Conservation (phyloP, 106 monocot species). For the Amphibolis antarctica region DNA sequence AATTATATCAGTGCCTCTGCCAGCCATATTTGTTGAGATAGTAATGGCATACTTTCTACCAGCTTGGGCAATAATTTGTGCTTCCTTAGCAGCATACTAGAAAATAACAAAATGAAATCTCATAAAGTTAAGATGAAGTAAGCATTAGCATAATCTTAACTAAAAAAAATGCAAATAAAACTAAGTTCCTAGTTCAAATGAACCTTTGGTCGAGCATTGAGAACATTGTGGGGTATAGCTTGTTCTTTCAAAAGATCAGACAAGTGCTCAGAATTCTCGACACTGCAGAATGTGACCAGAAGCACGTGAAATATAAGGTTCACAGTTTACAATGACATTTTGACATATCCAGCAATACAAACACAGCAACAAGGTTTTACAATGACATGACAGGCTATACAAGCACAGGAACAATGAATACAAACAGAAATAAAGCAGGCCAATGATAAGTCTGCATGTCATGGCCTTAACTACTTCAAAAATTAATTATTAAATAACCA, state of each 20-base stretch:
- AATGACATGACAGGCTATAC: too few relatives aligned
- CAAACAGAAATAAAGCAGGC: too few relatives aligned
- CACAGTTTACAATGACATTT: too few relatives aligned
- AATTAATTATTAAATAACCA: too few relatives aligned
- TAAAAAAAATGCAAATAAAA: background rate
- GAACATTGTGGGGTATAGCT: conserved; percentile 91
- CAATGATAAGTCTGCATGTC: too few relatives aligned
- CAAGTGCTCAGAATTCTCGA: conserved; percentile 93
- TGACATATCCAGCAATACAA: background rate
- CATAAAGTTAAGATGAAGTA: conserved; percentile 2
- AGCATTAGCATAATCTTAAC: background rate
- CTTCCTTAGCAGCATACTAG: conserved; percentile 98
- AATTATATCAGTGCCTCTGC: conserved; percentile 98
- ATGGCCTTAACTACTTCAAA: too few relatives aligned
- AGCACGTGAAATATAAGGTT: background rate
- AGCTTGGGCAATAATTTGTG: conserved; percentile 96
- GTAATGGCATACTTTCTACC: conserved; percentile 93
- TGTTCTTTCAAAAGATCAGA: conserved; percentile 64
- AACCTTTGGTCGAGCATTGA: conserved; percentile 98
- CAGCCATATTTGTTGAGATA: conserved; percentile 99
- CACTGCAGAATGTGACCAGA: conserved; percentile 29
- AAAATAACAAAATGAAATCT: conserved; percentile 6
- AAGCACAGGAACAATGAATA: too few relatives aligned
- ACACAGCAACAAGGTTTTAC: too few relatives aligned
- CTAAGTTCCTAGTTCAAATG: background rate